phyloP scores from a whole-genome alignment of 306 rosid species.

The Cicer judaicum region DNA sequence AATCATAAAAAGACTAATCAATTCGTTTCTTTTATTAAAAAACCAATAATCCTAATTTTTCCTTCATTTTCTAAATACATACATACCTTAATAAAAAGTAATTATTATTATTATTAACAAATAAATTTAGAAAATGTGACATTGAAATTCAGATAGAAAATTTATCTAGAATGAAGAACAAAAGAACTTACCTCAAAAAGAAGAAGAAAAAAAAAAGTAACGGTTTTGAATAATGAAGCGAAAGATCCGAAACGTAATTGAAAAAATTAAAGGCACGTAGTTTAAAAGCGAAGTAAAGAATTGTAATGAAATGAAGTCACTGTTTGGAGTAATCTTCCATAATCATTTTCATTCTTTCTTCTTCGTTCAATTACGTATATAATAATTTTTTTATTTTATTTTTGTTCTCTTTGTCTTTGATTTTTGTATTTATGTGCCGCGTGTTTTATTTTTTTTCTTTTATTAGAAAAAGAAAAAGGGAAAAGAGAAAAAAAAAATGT shows the following conservation, averaged over 20 bases:
- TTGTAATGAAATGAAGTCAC: constrained; percentile 35
- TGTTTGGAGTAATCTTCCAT: constrained; percentile 31
- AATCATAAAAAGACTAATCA: constrained; percentile 1
- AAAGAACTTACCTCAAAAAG: constrained; percentile 28
- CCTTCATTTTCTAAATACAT: constrained; percentile 30
- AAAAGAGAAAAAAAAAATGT: background rate
- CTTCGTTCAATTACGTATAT: constrained; percentile 23
- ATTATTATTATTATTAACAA: background rate
- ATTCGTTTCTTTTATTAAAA: background rate
- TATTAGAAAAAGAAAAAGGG: background rate
- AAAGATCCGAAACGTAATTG: constrained; percentile 68
- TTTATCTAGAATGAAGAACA: constrained; percentile 30
- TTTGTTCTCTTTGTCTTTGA: background rate
- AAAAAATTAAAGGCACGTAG: constrained; percentile 54
- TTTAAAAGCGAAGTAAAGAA: constrained; percentile 79
- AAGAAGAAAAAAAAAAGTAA: background rate
- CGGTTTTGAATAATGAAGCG: constrained; percentile 41
- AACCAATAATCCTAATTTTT: constrained; percentile 15
- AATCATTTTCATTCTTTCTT: constrained; percentile 47
- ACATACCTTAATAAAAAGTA: background rate
- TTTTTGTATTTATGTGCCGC: constrained; percentile 39
- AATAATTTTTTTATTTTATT: background rate
- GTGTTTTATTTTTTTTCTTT: constrained; percentile 32
- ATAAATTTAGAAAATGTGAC: constrained; percentile 33
- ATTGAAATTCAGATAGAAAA: background rate